Conservation (phyloP, 371 early-diverging fungal genomes). For the Smittium culicis region DNA sequence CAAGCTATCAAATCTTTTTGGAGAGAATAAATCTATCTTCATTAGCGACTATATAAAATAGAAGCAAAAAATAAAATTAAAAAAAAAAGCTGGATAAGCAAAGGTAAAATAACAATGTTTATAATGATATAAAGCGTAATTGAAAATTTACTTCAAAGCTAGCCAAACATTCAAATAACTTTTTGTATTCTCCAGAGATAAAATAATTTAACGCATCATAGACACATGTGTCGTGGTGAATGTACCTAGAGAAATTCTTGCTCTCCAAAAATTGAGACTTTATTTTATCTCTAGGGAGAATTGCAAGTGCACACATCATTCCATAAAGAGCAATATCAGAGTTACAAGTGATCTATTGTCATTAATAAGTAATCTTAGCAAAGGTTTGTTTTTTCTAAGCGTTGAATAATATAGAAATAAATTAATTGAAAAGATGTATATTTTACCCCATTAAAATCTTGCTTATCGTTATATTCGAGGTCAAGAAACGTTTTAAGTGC, state of each 20-base stretch:
- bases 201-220: not conserved
- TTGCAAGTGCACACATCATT: not conserved
- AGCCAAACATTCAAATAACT: not conserved
- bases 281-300: not conserved
- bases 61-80: no score
- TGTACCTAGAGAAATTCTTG: not conserved
- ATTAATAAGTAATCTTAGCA: no score
- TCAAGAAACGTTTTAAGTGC: not conserved
- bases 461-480: not conserved
- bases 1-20: not conserved
- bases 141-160: not conserved
- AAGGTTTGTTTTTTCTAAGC: no score
- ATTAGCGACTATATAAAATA: no score
- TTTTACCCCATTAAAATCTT: not conserved
- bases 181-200: not conserved
- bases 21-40: not conserved
- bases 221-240: not conserved
- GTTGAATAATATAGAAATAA: no score
- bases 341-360: not conserved
- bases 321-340: not conserved
- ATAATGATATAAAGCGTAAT: no score
- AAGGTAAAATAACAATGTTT: no score
- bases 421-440: no score
- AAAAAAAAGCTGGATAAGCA: no score
- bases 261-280: not conserved